Evolutionary conservation across 768 basidiomycete genomes (phyloP).

Genomic region (Xerocomellus chrysenteron): DNA sequence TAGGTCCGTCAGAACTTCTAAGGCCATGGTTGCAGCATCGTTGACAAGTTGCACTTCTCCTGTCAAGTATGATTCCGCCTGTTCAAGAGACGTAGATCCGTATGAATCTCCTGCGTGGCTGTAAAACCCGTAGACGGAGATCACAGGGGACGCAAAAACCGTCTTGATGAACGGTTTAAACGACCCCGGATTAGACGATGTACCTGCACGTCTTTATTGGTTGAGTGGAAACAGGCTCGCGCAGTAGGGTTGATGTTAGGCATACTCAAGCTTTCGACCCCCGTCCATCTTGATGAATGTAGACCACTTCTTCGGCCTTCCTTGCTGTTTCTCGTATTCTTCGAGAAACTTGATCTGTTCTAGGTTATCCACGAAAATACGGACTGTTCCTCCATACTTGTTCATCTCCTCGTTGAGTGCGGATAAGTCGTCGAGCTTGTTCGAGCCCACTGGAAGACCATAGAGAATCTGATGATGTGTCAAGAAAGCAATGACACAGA

Average conservation of each 20-base stretch:
- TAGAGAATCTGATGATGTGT: conserved; percentile 65
- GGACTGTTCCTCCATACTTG: conserved; percentile 54
- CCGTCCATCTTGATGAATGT: conserved; percentile 80
- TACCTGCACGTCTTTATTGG: conserved; percentile 66
- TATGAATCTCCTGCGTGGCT: conserved; percentile 79
- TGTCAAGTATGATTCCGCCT: conserved; percentile 66
- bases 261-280: conserved; percentile 61
- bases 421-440: conserved; percentile 72
- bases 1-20: conserved; percentile 44
- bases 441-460: conserved; percentile 66
- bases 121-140: conserved; percentile 81
- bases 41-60: conserved; percentile 73
- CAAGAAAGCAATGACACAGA: conserved; percentile 1
- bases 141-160: conserved; percentile 51
- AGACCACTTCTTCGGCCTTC: conserved; percentile 56
- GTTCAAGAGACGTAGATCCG: conserved; percentile 62
- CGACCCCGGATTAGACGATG: conserved; percentile 48
- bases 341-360: conserved; percentile 68
- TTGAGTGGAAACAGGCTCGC: conserved; percentile 11
- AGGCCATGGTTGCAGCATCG: conserved; percentile 54
- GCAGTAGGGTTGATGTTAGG: background rate
- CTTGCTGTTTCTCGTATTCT: conserved; percentile 48
- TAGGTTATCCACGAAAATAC: conserved; percentile 74
- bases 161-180: conserved; percentile 56
- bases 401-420: conserved; percentile 55